phyloP scores from a whole-genome alignment of 2,329 filamentous ascomycete genomes.

The Aurifilum marmelostoma region DNA sequence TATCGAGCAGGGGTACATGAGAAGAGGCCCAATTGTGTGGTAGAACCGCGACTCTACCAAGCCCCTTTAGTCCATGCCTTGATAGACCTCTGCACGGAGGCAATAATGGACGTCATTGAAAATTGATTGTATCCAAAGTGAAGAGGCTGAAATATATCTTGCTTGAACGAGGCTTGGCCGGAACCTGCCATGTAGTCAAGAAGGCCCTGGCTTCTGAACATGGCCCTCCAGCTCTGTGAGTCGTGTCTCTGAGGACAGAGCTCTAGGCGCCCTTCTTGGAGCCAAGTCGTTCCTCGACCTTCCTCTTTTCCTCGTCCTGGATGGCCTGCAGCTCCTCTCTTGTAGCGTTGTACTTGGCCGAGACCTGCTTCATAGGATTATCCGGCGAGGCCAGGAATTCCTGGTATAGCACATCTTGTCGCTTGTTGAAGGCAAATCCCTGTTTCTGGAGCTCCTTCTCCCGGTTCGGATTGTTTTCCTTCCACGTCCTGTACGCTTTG shows the following conservation, averaged over 20 bases:
- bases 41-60: neutral
- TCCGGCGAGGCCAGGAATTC: conserved; percentile 95
- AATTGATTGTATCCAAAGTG: neutral
- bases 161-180: neutral
- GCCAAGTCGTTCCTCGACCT: conserved; percentile 73
- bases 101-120: neutral
- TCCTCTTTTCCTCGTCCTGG: conserved; percentile 67
- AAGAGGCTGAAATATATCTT: neutral
- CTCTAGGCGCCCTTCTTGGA: conserved; percentile 31
- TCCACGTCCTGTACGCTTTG: conserved; percentile 81
- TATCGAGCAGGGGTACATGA: neutral
- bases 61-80: neutral
- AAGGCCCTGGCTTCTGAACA: neutral
- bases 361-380: conserved; percentile 94
- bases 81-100: neutral
- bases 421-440: neutral
- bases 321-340: conserved; percentile 75
- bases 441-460: conserved; percentile 80
- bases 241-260: neutral
- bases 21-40: neutral
- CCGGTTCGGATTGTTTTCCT: conserved; percentile 71
- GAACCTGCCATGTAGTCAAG: neutral
- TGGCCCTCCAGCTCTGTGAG: neutral
- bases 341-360: conserved; percentile 73
- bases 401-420: conserved; percentile 66